Conservation (phyloP, 495 filamentous ascomycete genomes). For the Penicillium samsonianum region DNA sequence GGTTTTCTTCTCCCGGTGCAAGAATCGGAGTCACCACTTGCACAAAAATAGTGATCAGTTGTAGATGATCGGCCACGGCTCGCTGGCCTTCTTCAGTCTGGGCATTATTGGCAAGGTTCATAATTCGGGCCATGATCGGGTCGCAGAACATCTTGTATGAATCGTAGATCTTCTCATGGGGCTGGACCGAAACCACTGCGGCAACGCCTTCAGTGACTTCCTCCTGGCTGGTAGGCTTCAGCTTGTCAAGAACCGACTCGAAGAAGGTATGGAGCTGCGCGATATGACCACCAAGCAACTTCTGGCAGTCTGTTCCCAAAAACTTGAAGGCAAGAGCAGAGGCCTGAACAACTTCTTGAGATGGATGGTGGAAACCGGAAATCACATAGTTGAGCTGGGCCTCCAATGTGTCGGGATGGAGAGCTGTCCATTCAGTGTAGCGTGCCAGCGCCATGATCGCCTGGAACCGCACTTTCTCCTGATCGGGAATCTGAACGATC, state of each 20-base stretch:
- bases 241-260: constrained; percentile 77
- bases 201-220: constrained; percentile 95
- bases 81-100: constrained; percentile 76
- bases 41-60: constrained; percentile 87
- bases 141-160: constrained; percentile 92
- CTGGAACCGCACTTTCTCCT: constrained; percentile 95
- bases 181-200: constrained; percentile 84
- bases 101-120: constrained; percentile 82
- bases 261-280: constrained; percentile 88
- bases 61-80: constrained; percentile 80
- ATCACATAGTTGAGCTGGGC: constrained; percentile 93
- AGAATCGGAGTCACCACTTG: constrained; percentile 79
- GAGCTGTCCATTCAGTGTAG: constrained; percentile 96
- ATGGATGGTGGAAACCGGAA: constrained; percentile 79
- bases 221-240: constrained; percentile 84
- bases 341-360: constrained; percentile 84
- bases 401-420: constrained; percentile 88
- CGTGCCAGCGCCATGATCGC: constrained; percentile 94
- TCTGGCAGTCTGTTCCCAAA: constrained; percentile 91
- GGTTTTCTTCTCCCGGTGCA: constrained; percentile 70
- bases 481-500: constrained; percentile 89
- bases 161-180: constrained; percentile 72
- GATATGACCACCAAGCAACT: constrained; percentile 77
- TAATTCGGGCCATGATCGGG: constrained; percentile 81
- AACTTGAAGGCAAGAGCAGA: constrained; percentile 95